Evolutionary conservation across 2,329 filamentous ascomycete genomes (phyloP).

Genomic region (Botryosphaeria dothidea): DNA sequence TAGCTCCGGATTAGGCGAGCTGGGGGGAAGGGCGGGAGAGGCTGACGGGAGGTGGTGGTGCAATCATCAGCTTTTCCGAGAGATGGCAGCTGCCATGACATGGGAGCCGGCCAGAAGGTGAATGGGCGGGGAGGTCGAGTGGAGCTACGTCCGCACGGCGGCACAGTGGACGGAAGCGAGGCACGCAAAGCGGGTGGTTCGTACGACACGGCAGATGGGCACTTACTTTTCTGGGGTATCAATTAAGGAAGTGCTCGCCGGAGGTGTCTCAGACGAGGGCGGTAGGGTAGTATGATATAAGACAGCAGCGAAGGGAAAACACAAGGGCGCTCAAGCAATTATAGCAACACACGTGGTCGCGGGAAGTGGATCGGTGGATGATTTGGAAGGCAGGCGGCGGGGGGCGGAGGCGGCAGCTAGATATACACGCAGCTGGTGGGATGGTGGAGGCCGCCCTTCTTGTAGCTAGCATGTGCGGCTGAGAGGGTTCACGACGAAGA

Average conservation of each 20-base stretch:
- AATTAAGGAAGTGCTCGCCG: not conserved
- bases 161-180: not conserved
- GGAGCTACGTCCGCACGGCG: not conserved
- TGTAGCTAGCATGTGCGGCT: not conserved
- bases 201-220: not conserved
- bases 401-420: not conserved
- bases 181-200: not conserved
- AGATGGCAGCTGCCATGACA: not conserved
- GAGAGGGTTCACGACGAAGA: not conserved
- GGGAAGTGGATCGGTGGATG: not conserved
- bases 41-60: not conserved
- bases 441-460: not conserved
- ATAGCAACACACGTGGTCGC: conserved; percentile 15
- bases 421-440: not conserved
- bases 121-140: not conserved
- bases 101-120: not conserved
- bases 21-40: not conserved
- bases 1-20: not conserved
- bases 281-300: not conserved
- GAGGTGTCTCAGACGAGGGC: not conserved
- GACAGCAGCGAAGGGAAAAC: not conserved
- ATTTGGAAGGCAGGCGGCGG: not conserved
- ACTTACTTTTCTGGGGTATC: not conserved
- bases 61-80: not conserved
- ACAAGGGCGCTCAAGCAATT: conserved; percentile 5